Base-by-base conservation (phyloP, 108 stramenopile genomes). In the Schizochytrium sp. region DNA sequence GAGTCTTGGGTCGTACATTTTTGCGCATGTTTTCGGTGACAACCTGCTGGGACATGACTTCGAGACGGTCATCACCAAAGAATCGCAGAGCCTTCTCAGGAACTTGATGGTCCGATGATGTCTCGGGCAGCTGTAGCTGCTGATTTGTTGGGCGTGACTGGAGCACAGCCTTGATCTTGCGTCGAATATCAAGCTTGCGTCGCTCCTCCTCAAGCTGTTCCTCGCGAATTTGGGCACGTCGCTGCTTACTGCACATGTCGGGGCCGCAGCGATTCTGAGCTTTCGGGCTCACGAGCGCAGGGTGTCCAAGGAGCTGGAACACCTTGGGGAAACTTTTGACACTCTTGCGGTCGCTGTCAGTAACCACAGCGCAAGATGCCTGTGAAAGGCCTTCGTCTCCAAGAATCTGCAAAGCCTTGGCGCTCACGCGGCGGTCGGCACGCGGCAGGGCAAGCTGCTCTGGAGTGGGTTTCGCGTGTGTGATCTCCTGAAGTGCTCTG, bases 51-150 rank as follows among this genome's bases (percentile, higher is more conserved):
- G 76, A 49, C 10, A 10, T 10, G 8, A 10, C 40, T 40, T 83
- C 76, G 76, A 83, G 76, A 10, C 13, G 10, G 15, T 49, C 50
- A 10, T 83, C 76, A 3, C 76, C 76, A 3, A 83, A 83, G 2
- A 83, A 83, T 7, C 76, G 76, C 15, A 83, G 76, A 13, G 53
- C 76, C 76, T 83, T 83, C 53, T 83, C 76, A n/a, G 50, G 47
- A 8, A 83, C 28, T n/a, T 17, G 76, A 5, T 42, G 76, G 8
- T 13, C 47, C 15, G 5, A 10, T 17, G 76, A 47, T 10, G 47
- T 40, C 53, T 42, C 15, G 28, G 76, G 76, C 17, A 83, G 76
- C 50, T 55, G 28, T 47, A 83, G 76, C 53, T 83, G 76, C 76
- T 83, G 50, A 38, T 7, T 8, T 5, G 17, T 47, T 13, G 76